phyloP scores from a whole-genome alignment of 371 early-diverging fungal species.

The Mortierella sp. region DNA sequence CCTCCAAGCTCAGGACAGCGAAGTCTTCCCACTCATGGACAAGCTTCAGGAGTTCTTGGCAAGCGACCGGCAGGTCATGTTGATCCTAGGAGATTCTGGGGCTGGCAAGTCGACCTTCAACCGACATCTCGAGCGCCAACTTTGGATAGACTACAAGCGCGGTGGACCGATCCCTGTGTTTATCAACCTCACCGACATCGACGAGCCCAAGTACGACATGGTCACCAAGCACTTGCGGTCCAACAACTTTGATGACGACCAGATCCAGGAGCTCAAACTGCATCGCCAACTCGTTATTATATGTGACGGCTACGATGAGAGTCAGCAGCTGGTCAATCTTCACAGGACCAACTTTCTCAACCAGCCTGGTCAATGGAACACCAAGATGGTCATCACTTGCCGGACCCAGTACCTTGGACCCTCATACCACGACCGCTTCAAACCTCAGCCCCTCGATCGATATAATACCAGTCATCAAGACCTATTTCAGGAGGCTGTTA shows the following conservation, averaged over 20 bases:
- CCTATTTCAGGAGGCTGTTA: neutral
- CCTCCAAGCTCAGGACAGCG: neutral
- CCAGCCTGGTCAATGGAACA: neutral
- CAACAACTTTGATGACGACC: neutral
- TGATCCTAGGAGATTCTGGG: conserved; percentile 17
- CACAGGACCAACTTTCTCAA: neutral
- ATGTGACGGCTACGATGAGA: neutral
- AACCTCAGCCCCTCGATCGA: neutral
- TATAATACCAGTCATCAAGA: neutral
- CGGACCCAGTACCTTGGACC: neutral
- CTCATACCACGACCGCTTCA: neutral
- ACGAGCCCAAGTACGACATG: neutral
- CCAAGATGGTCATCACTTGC: neutral
- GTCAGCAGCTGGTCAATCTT: neutral
- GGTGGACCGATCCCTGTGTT: conserved; percentile 11
- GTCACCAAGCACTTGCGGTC: no score
- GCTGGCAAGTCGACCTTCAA: conserved; percentile 22
- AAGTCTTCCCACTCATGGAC: neutral
- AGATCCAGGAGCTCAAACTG: conserved; percentile 3
- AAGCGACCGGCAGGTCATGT: neutral
- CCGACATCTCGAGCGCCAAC: neutral
- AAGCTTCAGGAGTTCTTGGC: conserved; percentile 3
- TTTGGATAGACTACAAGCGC: neutral
- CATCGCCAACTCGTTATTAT: neutral
- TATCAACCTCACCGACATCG: neutral